Percentiles rank a stretch among this genome's conserved stretches.
Evolutionary conservation across 176 grass and related monocot genomes (phyloP).

Genomic region (Triticum urartu): DNA sequence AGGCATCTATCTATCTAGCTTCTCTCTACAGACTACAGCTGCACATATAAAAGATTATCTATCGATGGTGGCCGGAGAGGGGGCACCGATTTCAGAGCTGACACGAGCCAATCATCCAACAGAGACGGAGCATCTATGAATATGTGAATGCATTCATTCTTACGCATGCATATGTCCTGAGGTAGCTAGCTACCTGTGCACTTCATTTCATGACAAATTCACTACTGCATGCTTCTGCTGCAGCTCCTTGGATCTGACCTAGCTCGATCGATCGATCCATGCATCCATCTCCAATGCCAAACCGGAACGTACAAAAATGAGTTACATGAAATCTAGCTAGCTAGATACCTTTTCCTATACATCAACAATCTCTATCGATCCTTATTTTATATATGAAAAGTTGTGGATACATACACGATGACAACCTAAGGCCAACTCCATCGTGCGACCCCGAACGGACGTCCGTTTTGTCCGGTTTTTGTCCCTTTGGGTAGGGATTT

Average conservation of each 20-base stretch:
- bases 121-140: slow-evolving; percentile 24
- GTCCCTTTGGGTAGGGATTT: no score
- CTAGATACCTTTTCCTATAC: slow-evolving; percentile 2
- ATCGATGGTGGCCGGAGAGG: background rate
- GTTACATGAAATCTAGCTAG: background rate
- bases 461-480: no score
- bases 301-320: background rate
- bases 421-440: background rate
- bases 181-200: slow-evolving; percentile 10
- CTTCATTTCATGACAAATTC: slow-evolving; percentile 25
- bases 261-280: background rate
- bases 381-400: background rate
- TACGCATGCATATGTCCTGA: slow-evolving; percentile 26
- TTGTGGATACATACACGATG: background rate
- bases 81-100: slow-evolving; percentile 37
- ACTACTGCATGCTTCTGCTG: slow-evolving; percentile 9
- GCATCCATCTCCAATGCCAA: background rate
- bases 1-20: slow-evolving; percentile 16
- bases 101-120: slow-evolving; percentile 52
- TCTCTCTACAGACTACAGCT: background rate
- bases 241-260: slow-evolving; percentile 21
- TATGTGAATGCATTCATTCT: background rate
- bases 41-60: slow-evolving; percentile 46
- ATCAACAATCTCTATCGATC: background rate
- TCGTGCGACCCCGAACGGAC: no score